Conservation (phyloP, 1,284 basidiomycete species). For the Naganishia sp. region DNA sequence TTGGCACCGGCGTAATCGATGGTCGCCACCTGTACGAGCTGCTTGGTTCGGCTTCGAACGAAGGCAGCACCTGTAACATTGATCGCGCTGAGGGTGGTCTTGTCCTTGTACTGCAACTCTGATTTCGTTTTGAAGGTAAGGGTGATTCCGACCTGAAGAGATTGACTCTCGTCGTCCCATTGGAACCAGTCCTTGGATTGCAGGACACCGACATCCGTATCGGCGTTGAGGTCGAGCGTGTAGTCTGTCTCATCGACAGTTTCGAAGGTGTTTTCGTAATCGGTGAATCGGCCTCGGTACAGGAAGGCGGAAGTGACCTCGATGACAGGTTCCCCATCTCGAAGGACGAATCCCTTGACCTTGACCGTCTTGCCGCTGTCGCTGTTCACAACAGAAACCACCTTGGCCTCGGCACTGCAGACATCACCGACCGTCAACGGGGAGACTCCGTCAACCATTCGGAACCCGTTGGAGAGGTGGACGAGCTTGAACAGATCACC, state of each 20-base stretch:
- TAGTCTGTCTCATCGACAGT: slow-evolving; percentile 86
- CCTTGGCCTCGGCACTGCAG: slow-evolving; percentile 84
- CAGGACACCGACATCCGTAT: slow-evolving; percentile 83
- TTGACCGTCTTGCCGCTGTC: slow-evolving; percentile 92
- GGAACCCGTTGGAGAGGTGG: slow-evolving; percentile 95
- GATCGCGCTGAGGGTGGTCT: slow-evolving; percentile 78
- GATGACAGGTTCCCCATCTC: slow-evolving; percentile 75
- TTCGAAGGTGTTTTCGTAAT: slow-evolving; percentile 96
- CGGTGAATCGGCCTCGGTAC: slow-evolving; percentile 89
- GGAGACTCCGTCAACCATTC: slow-evolving; percentile 73
- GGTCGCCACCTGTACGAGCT: slow-evolving; percentile 80
- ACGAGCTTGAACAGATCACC: slow-evolving; percentile 94
- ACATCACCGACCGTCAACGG: slow-evolving; percentile 82
- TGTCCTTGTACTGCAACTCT: slow-evolving; percentile 87
- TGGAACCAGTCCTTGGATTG: slow-evolving; percentile 98
- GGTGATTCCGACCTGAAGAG: slow-evolving; percentile 74
- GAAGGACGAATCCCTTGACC: slow-evolving; percentile 82
- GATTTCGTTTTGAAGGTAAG: slow-evolving; percentile 88
- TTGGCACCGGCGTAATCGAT: slow-evolving; percentile 84
- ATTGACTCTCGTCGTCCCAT: slow-evolving; percentile 81
- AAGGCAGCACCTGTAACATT: slow-evolving; percentile 82
- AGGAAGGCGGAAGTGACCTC: slow-evolving; percentile 95
- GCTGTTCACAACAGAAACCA: slow-evolving; percentile 85
- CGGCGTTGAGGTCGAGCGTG: slow-evolving; percentile 70
- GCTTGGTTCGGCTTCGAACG: slow-evolving; percentile 80